A percentile compares a stretch with the other conserved stretches of the same genome.
Conservation (phyloP, 148 eudicot genomes). For the Silene uniflora region DNA sequence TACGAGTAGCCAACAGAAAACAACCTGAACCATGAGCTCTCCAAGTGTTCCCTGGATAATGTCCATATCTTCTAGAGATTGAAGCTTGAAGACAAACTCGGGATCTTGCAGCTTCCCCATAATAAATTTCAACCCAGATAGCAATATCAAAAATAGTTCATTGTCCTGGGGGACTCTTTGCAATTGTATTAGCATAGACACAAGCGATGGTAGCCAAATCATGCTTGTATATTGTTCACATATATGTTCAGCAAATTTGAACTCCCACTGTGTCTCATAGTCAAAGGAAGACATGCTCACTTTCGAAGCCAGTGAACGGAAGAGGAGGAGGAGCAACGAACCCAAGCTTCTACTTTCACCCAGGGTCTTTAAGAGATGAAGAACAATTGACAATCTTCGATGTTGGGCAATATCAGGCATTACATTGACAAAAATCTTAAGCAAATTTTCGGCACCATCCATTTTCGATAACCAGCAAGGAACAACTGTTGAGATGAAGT, state of each 20-base stretch:
- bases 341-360: conserved; percentile 78
- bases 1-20: conserved; percentile 55
- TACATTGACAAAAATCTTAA: conserved; percentile 71
- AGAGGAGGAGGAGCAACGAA: conserved; percentile 66
- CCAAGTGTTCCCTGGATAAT: conserved; percentile 55
- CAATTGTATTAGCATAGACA: conserved; percentile 50
- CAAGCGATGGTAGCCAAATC: conserved; percentile 88
- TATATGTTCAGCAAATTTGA: conserved; percentile 52
- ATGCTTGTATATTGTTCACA: conserved; percentile 68
- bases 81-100: conserved; percentile 70
- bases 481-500: conserved; percentile 63
- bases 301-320: conserved; percentile 61
- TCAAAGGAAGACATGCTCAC: conserved; percentile 26
- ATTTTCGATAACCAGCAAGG: conserved; percentile 77
- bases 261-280: conserved; percentile 65
- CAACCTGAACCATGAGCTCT: conserved; percentile 65
- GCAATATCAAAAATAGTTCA: conserved; percentile 41
- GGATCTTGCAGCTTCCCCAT: conserved; percentile 74
- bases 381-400: conserved; percentile 60
- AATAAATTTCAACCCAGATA: conserved; percentile 57
- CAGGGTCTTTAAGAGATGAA: conserved; percentile 65
- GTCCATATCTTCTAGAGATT: conserved; percentile 45
- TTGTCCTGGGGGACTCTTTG: conserved; percentile 31
- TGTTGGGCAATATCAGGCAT: conserved; percentile 72
- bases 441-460: conserved; percentile 43